These are phyloP conservation scores for Phytophthora pinifolia DNA, from an alignment of 352 stramenopile genomes.

Conservation along the genomic window DNA sequence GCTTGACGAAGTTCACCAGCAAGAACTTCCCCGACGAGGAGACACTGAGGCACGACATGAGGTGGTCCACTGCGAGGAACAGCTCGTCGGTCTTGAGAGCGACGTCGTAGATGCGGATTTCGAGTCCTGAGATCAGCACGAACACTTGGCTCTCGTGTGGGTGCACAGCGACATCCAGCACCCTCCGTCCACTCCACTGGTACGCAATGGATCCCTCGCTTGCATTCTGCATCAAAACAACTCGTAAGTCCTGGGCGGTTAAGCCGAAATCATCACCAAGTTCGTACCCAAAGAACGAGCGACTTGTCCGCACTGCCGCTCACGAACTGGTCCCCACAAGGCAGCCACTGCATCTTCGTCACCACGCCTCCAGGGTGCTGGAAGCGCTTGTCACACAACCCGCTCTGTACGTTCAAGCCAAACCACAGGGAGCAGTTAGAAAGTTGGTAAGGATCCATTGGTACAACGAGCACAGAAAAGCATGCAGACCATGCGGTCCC, in stretches of 20 bases:
- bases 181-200: constrained; percentile 65
- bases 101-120: constrained; percentile 68
- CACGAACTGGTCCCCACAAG: constrained; percentile 59
- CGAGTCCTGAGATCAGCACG: constrained; percentile 51
- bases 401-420: constrained; percentile 36
- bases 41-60: constrained; percentile 59
- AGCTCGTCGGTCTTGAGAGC: constrained; percentile 55
- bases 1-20: constrained; percentile 62
- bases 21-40: constrained; percentile 49
- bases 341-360: constrained; percentile 54
- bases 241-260: constrained; percentile 1
- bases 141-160: constrained; percentile 54
- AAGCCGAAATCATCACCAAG: not conserved
- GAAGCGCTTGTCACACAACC: constrained; percentile 45
- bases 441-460: not conserved
- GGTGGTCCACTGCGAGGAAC: constrained; percentile 51
- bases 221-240: constrained; percentile 39
- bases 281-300: constrained; percentile 71
- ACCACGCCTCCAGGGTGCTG: constrained; percentile 60
- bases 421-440: not conserved
- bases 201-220: constrained; percentile 51
- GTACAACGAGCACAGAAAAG: not conserved
- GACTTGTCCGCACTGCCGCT: constrained; percentile 75
- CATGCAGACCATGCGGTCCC: constrained; percentile 47
- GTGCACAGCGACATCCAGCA: constrained; percentile 65